Base-by-base conservation (phyloP, 2,329 filamentous ascomycete species). In the Penicillium sp. region DNA sequence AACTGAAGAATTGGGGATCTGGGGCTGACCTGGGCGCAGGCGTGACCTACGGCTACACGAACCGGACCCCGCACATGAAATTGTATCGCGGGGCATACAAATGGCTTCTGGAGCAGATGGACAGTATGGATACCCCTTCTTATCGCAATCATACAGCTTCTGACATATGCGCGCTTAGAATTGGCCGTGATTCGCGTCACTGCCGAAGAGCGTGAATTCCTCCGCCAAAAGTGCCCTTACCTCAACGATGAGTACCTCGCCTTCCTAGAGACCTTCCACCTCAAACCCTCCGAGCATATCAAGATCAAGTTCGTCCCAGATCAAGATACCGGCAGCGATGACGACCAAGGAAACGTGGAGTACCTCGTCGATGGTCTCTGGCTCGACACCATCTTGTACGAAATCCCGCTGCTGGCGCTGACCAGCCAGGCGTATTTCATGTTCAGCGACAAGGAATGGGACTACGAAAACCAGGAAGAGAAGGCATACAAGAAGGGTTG, bases 361-460 rank as follows among this genome's bases (percentile, higher is more conserved):
- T 86, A 97, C 61, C 78, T 85, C 38, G 88, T 95, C 60, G 86
- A 86, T 64, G 94, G 94, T 10, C 80, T 86, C 52, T 99, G 94
- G 94, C 84, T 91, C 9, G 91, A 97, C 64, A 97, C 94, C 0
- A 99, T 99, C 55, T 84, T 99, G 25, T 99, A 99, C 77, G 94
- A 99, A 77, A 97, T 99, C 55, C 94, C 94, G 0, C 82, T 99
- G 22, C 82, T 99, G 19, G 91, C 95, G 3, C 76, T 99, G 61
- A 90, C 93, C 1, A 97, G 91, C 45, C 93, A 99, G 74, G 91
- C 94, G 47, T 99, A 97, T 77, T 99, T 99, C 82, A 91, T 90
- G 69, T 97, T 96, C 75, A 90, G 91, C 79, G 91, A 99, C 70
- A 90, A 77, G 50, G 92, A 97, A 71, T 99, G 94, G 94, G 87